Evolutionary conservation across 2,329 filamentous ascomycete genomes (phyloP).

Genomic region (Onygenales sp.): DNA sequence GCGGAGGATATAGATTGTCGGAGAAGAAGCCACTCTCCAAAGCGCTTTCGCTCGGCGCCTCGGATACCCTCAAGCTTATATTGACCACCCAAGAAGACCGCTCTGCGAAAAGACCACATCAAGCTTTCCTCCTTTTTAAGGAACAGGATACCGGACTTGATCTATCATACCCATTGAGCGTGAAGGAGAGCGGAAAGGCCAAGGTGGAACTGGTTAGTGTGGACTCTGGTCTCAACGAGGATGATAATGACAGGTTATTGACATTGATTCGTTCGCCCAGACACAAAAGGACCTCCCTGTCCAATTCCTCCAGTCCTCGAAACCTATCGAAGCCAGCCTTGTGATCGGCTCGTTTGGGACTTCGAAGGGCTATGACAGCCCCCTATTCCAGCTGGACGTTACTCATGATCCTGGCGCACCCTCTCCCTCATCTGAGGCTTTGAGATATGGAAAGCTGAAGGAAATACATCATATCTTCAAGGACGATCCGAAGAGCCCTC

Average conservation of each 20-base stretch:
- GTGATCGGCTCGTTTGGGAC: constrained; percentile 80
- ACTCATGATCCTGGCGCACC: constrained; percentile 52
- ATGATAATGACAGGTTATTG: background rate
- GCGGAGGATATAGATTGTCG: constrained; percentile 42
- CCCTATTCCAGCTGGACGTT: constrained; percentile 65
- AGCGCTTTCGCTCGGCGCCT: constrained; percentile 53
- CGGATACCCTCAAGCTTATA: constrained; percentile 70
- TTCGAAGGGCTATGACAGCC: constrained; percentile 55
- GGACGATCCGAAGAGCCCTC: constrained; percentile 67
- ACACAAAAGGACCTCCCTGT: constrained; percentile 79
- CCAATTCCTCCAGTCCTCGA: constrained; percentile 61
- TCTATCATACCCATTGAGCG: constrained; percentile 70
- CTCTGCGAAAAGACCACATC: constrained; percentile 76
- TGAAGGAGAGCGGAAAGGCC: constrained; percentile 84
- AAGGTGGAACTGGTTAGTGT: constrained; percentile 69
- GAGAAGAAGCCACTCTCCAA: constrained; percentile 52
- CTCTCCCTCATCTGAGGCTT: constrained; percentile 52
- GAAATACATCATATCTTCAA: constrained; percentile 92
- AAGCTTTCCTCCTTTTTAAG: constrained; percentile 78
- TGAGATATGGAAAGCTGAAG: constrained; percentile 73
- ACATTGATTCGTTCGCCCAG: constrained; percentile 38
- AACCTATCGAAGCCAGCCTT: constrained; percentile 68
- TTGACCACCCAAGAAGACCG: constrained; percentile 73
- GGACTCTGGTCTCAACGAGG: constrained; percentile 1
- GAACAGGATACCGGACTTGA: constrained; percentile 70